Evolutionary conservation across 495 filamentous ascomycete species (phyloP).

Genomic region (Cercophora samala): DNA sequence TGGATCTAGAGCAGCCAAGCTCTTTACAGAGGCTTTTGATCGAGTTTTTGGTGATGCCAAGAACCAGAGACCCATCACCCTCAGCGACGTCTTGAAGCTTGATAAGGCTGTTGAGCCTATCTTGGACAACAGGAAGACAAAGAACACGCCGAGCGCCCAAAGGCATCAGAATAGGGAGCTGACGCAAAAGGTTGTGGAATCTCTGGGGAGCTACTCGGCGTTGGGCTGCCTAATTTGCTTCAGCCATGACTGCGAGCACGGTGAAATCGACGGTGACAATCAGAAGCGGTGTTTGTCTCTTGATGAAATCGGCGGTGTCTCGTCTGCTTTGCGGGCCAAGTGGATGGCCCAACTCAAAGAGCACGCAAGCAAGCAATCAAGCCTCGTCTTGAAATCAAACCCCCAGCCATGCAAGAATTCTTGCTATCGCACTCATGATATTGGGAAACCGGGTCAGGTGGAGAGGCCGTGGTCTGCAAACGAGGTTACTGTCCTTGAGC

Average conservation of each 20-base stretch:
- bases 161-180: conserved; percentile 24
- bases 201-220: conserved; percentile 43
- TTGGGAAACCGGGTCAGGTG: conserved; percentile 24
- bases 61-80: conserved; percentile 29
- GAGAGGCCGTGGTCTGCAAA: conserved; percentile 38
- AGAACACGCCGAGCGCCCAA: conserved; percentile 39
- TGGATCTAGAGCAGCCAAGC: conserved; percentile 32
- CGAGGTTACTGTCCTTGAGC: conserved; percentile 40
- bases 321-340: conserved; percentile 23
- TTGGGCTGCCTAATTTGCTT: conserved; percentile 48
- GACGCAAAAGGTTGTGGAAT: conserved; percentile 35
- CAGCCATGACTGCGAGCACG: conserved; percentile 50
- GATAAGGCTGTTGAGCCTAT: conserved; percentile 45
- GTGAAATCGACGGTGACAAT: conserved; percentile 47
- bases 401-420: conserved; percentile 39
- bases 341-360: conserved; percentile 28
- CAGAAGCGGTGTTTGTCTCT: conserved; percentile 44
- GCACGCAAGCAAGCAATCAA: conserved; percentile 14
- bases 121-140: conserved; percentile 45
- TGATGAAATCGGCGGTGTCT: conserved; percentile 31
- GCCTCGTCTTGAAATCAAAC: conserved; percentile 10
- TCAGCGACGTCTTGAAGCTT: conserved; percentile 43
- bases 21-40: conserved; percentile 46
- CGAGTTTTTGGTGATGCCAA: conserved; percentile 36
- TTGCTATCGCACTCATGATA: conserved; percentile 39